Percentiles rank a stretch among this genome's conserved stretches.
Conservation (phyloP, 495 filamentous ascomycete genomes). For the Cercophora sp. region DNA sequence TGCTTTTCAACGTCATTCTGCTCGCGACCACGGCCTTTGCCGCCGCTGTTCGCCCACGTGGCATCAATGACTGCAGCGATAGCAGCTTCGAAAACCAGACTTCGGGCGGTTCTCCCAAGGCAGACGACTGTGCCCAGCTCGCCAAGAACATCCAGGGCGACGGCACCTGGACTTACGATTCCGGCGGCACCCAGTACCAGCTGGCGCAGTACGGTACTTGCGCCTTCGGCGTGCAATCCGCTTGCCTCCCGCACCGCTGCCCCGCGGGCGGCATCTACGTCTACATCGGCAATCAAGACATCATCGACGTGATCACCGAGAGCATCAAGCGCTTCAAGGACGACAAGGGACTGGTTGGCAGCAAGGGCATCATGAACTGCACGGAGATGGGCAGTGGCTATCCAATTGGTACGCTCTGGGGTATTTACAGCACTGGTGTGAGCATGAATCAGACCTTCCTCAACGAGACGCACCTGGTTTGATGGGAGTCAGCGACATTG, state of each 20-base stretch:
- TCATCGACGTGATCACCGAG: background rate
- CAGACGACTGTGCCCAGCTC: background rate
- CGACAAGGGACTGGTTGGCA: background rate
- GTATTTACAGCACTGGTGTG: background rate
- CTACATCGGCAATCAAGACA: slow-evolving; percentile 6
- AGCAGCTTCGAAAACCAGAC: background rate
- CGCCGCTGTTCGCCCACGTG: no score
- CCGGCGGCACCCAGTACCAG: background rate
- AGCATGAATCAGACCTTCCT: no score
- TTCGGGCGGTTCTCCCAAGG: background rate
- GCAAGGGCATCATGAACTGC: background rate
- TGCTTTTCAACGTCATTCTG: no score
- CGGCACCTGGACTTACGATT: background rate
- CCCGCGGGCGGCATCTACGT: background rate
- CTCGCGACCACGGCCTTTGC: no score
- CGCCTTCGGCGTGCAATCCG: background rate
- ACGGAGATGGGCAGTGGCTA: background rate
- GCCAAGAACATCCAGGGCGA: slow-evolving; percentile 2
- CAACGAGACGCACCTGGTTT: no score
- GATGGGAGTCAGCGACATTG: no score
- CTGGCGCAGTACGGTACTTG: background rate
- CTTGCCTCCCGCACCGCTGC: background rate
- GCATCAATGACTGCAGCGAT: slow-evolving; percentile 7
- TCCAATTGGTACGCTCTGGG: background rate
- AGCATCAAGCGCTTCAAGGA: background rate